Percentiles rank a stretch among this genome's conserved stretches.
These are phyloP conservation scores for Fusarium incarnatum DNA, from an alignment of 2,329 filamentous ascomycete genomes.

Conservation along the genomic window DNA sequence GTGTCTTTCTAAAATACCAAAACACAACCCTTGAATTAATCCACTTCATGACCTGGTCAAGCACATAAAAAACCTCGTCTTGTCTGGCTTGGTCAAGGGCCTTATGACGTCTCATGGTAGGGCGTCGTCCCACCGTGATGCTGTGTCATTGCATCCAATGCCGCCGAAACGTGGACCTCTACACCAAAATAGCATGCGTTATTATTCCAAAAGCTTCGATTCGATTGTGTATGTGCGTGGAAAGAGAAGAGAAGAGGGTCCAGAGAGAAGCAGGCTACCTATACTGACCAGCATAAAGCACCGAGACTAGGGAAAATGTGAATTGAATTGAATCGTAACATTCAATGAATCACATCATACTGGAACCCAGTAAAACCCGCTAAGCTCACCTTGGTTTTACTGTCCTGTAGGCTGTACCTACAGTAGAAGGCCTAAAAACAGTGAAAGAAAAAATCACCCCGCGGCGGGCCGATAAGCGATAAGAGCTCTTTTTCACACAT, in stretches of 20 bases:
- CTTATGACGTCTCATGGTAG: constrained; percentile 35
- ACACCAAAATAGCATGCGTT: constrained; percentile 30
- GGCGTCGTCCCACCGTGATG: constrained; percentile 25
- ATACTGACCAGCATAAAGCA: constrained; percentile 34
- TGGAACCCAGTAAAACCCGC: constrained; percentile 16
- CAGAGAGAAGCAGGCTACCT: constrained; percentile 14
- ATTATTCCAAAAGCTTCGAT: constrained; percentile 35
- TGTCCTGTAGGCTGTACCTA: background rate
- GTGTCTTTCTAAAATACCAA: background rate
- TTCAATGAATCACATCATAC: constrained; percentile 39
- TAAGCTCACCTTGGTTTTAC: constrained; percentile 30
- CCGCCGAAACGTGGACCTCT: constrained; percentile 34
- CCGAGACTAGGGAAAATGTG: constrained; percentile 36
- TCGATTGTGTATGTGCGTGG: constrained; percentile 26
- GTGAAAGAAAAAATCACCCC: constrained; percentile 25
- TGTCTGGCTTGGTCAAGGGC: constrained; percentile 14
- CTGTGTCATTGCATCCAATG: constrained; percentile 32
- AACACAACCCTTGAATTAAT: background rate
- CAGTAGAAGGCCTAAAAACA: background rate
- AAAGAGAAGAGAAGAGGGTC: constrained; percentile 34
- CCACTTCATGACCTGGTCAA: constrained; percentile 1
- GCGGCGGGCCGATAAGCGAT: constrained; percentile 47
- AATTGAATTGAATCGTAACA: constrained; percentile 35
- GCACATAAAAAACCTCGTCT: constrained; percentile 1
- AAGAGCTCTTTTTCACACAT: constrained; percentile 39